phyloP scores from a whole-genome alignment of 441 rosid species.

The Pelargonium cotyledonis region DNA sequence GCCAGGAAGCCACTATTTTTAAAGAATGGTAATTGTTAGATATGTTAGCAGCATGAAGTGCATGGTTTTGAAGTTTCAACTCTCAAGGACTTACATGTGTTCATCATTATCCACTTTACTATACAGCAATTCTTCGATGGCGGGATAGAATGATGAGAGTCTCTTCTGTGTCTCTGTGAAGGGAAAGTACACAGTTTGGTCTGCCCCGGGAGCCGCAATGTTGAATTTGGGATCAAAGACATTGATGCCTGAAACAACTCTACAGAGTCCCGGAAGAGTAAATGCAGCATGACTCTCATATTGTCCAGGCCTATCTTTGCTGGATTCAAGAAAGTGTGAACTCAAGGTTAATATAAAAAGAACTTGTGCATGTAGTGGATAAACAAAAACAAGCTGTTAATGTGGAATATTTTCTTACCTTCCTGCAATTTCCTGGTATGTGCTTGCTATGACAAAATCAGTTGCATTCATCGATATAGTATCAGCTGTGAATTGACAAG shows the following conservation, averaged over 20 bases:
- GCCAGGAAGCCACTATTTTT: slow-evolving; percentile 51
- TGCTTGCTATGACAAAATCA: slow-evolving; percentile 90
- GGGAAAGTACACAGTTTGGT: slow-evolving; percentile 79
- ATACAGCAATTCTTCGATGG: slow-evolving; percentile 66
- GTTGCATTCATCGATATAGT: slow-evolving; percentile 90
- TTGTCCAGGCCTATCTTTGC: slow-evolving; percentile 87
- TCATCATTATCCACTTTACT: slow-evolving; percentile 65
- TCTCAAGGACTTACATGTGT: slow-evolving; percentile 46
- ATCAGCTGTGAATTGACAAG: slow-evolving; percentile 95
- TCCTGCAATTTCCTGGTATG: slow-evolving; percentile 96
- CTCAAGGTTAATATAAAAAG: not conserved
- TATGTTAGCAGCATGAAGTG: not conserved
- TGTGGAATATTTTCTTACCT: slow-evolving; percentile 43
- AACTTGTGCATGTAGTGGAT: no score
- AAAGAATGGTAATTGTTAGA: not conserved
- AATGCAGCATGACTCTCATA: slow-evolving; percentile 90
- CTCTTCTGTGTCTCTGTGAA: slow-evolving; percentile 48
- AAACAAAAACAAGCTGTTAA: not conserved
- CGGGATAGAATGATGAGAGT: slow-evolving; percentile 67
- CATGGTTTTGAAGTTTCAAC: slow-evolving; percentile 12
- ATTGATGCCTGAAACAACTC: slow-evolving; percentile 88
- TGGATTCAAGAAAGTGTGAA: slow-evolving; percentile 23
- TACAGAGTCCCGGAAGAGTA: slow-evolving; percentile 86
- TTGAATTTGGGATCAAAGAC: slow-evolving; percentile 96
- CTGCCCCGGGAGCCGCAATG: slow-evolving; percentile 90